phyloP scores from a whole-genome alignment of 352 stramenopile genomes.

The Halophytophthora polymorphica region DNA sequence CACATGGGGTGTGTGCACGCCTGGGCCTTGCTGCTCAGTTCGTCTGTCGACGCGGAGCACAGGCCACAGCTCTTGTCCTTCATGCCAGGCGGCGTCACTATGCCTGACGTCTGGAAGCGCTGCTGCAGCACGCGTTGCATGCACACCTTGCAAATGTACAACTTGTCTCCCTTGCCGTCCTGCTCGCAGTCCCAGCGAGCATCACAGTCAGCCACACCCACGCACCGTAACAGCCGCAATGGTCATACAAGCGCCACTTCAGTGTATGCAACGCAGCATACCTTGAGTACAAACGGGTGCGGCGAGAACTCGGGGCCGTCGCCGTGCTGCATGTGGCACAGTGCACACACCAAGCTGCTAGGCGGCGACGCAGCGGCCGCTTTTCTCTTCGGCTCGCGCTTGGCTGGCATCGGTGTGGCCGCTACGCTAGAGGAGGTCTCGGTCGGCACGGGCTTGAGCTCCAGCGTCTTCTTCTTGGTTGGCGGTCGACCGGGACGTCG shows the following conservation, averaged over 20 bases:
- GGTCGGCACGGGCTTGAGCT: too few relatives aligned
- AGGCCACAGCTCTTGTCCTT: conserved; percentile 43
- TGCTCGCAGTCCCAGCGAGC: conserved; percentile 10
- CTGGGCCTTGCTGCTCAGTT: conserved; percentile 31
- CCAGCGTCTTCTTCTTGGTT: too few relatives aligned
- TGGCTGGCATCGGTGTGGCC: conserved; percentile 3
- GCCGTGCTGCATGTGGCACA: conserved; percentile 38
- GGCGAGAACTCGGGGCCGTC: conserved; percentile 35
- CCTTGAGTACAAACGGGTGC: conserved; percentile 76
- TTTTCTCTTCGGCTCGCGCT: conserved; percentile 8
- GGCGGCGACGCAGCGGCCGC: conserved; percentile 7
- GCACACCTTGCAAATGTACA: conserved; percentile 68
- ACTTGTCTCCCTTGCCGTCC: conserved; percentile 44
- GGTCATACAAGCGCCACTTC: too few relatives aligned
- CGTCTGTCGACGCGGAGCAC: conserved; percentile 32
- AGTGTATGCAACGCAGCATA: conserved; percentile 12
- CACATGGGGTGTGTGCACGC: conserved; percentile 45
- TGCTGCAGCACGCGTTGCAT: conserved; percentile 49
- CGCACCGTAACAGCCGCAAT: neutral
- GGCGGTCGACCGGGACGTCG: too few relatives aligned
- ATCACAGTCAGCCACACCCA: neutral
- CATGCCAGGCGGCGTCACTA: conserved; percentile 5
- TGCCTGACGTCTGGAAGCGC: conserved; percentile 17
- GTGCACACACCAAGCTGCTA: conserved; percentile 35
- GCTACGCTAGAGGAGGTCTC: too few relatives aligned